Evolutionary conservation across 2,329 filamentous ascomycete genomes (phyloP).

Genomic region (Aspergillus oerlinghausenensis): DNA sequence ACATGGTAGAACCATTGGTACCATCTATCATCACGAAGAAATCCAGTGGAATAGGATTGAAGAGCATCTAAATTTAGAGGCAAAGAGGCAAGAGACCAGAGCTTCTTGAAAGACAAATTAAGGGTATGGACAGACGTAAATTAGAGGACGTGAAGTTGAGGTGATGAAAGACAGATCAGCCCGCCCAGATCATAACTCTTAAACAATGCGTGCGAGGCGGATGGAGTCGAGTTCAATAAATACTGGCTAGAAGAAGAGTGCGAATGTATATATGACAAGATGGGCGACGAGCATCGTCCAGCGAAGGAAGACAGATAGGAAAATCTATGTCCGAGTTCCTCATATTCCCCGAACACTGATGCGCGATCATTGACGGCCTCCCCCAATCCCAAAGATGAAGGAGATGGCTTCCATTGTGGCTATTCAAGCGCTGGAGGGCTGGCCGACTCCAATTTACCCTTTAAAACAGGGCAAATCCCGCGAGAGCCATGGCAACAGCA

Average conservation of each 20-base stretch:
- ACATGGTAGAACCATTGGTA: background rate
- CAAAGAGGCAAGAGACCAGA: background rate
- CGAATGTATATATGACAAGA: background rate
- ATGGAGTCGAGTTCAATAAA: background rate
- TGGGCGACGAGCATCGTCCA: background rate
- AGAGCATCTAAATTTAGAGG: too few relatives aligned
- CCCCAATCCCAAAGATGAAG: background rate
- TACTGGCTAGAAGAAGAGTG: background rate
- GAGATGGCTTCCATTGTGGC: background rate
- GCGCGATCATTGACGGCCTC: background rate
- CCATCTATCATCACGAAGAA: background rate
- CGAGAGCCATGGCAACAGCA: conserved; percentile 28
- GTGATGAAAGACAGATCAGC: background rate
- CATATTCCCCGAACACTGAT: background rate
- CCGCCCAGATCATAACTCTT: background rate
- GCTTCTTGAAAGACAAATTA: background rate
- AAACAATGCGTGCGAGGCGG: background rate
- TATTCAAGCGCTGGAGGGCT: background rate
- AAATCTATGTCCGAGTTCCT: background rate
- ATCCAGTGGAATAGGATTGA: background rate
- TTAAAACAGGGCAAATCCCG: conserved; percentile 33
- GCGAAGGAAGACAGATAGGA: background rate
- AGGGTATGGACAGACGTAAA: background rate
- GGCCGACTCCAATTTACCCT: background rate
- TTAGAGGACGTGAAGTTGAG: background rate